These are phyloP conservation scores for Tulasnella sp. DNA, from an alignment of 768 basidiomycete genomes.

Conservation along the genomic window DNA sequence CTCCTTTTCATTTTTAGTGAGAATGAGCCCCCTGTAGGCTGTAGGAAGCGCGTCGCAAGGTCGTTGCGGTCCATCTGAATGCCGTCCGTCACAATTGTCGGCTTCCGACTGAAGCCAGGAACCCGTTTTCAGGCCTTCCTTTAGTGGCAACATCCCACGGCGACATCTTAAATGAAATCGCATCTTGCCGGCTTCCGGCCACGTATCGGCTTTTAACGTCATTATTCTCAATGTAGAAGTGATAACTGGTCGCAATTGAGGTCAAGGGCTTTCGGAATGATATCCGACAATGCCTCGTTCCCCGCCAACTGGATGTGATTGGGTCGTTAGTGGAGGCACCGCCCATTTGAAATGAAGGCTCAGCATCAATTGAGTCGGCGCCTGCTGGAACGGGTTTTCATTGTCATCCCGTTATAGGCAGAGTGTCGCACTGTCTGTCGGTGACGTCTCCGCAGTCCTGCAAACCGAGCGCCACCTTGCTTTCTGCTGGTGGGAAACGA, in stretches of 20 bases:
- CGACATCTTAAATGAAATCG: neutral
- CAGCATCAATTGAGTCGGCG: neutral
- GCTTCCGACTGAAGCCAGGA: neutral
- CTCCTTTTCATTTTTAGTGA: too few relatives aligned
- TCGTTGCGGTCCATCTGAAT: neutral
- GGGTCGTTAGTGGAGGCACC: neutral
- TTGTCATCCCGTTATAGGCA: neutral
- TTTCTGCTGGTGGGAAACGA: neutral
- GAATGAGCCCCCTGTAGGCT: too few relatives aligned
- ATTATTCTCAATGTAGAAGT: neutral
- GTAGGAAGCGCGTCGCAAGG: neutral
- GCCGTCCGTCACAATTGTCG: neutral
- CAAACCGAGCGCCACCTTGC: neutral
- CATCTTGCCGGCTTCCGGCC: too few relatives aligned
- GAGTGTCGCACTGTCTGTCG: neutral
- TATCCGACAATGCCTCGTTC: neutral
- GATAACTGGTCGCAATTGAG: neutral
- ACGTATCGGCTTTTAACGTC: neutral
- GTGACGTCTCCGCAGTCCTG: neutral
- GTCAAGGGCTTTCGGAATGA: neutral
- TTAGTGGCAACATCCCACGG: neutral
- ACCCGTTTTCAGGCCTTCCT: neutral
- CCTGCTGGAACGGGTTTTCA: neutral
- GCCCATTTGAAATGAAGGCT: neutral
- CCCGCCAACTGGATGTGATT: neutral